Conservation (phyloP, 257 asterid genomes). For the Ocimum tenuiflorum region DNA sequence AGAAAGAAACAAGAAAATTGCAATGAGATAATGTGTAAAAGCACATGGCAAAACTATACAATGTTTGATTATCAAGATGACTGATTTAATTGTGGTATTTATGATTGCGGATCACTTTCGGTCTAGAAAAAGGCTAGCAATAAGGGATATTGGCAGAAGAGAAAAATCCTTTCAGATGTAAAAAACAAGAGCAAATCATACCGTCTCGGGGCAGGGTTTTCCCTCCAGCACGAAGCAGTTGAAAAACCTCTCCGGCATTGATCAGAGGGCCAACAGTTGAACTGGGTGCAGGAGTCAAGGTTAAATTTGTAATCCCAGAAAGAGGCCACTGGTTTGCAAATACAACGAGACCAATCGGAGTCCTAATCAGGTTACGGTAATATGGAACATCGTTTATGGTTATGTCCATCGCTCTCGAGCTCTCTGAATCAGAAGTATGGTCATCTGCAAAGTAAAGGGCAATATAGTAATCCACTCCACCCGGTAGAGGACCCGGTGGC, state of each 20-base stretch:
- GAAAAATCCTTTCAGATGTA: not conserved
- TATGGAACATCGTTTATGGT: conserved; percentile 55
- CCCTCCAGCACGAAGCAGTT: conserved; percentile 53
- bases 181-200: conserved; percentile 20
- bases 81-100: not conserved
- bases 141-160: not conserved
- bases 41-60: not conserved
- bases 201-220: conserved; percentile 84
- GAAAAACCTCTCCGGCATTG: conserved; percentile 86
- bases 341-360: conserved; percentile 57
- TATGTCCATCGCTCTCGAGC: conserved; percentile 49
- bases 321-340: conserved; percentile 78
- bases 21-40: too few relatives aligned
- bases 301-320: conserved; percentile 59
- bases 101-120: not conserved
- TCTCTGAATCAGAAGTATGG: conserved; percentile 38
- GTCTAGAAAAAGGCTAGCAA: too few relatives aligned
- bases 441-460: conserved; percentile 77
- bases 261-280: conserved; percentile 71
- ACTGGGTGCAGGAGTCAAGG: conserved; percentile 55
- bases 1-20: too few relatives aligned
- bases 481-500: conserved; percentile 57
- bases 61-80: not conserved
- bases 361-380: conserved; percentile 49
- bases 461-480: conserved; percentile 40